Evolutionary conservation across 2,329 filamentous ascomycete species (phyloP), one percentile per base, ranked within the genome.

Genomic region (Colletotrichum godetiae): DNA sequence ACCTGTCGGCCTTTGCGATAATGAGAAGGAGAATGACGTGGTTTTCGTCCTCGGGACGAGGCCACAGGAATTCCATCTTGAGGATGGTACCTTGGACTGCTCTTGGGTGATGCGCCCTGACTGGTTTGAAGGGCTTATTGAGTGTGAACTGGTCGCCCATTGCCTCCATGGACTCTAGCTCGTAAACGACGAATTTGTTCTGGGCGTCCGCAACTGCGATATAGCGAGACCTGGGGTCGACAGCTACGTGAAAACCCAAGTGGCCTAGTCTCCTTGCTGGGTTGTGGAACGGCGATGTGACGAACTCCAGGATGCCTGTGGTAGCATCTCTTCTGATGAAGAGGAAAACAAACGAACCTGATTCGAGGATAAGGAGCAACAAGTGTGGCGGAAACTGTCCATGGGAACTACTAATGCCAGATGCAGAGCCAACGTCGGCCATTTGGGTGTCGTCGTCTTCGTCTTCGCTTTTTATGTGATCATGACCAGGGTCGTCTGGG

Each of bases 21-120:
- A 92, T 87, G 55, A 98, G 84, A 12, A 98, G 84, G 4, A 98
- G 86, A n/a, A 97, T 92, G 56, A 97, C 89, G 77, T 92, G 91
- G 67, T 92, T 86, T 11, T 90, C 87, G 73, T 95, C 92, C 66
- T 90, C 88, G 0, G 88, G 82, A 11, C 88, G 87, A 8, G 95
- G 94, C 72, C 93, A 91, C 3, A 99, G 86, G 76, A 98, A 99
- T 27, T 95, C 93, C 87, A 98, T 92, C 77, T 94, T 93, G 77
- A 96, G 87, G 68, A 98, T 94, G n/a, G 92, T 87, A 1, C 94
- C 95, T 8, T 91, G 88, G 8, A 95, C 85, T 11, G 81, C 76
- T 11, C 87, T 85, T 22, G 85, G 78, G 22, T 82, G 79, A 52
- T 77, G 80, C 0, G 80, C 81, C 73, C 86, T 86, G 69, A 97